Base-by-base conservation (phyloP, 306 rosid genomes). In the Boehmeria nivea region DNA sequence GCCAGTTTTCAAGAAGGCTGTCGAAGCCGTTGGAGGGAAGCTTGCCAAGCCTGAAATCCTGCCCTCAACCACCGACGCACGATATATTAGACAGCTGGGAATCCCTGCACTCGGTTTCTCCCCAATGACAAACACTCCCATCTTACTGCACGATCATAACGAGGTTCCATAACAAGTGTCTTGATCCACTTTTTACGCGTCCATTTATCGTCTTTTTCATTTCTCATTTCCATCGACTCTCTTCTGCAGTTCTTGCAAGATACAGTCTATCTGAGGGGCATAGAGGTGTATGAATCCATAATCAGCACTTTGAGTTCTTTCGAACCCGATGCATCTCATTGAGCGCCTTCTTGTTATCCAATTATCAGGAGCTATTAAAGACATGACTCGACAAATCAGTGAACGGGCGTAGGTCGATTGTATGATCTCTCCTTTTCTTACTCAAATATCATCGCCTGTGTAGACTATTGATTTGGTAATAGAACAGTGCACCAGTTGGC, bases 81-180 rank as follows among this genome's bases (percentile, higher is more conserved):
- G 84, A 27, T 82, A 1, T 59, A 36, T 84, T 16, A 78, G 93
- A 75, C 87, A 81, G 59, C 75, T 67, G 64, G 96, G 93, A 39
- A 80, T 87, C 72, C 96, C 99, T 34, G 71, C 57, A 6, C 82
- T 87, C n/a, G 96, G 95, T 69, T 91, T 91, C 82, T 91, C 95
- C 25, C 96, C 99, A 21, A 84, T 87, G 95, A 57, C 40, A 44
- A 80, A 91, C 58, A 84, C 93, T 62, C 96, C 96, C n/a, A 67
- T 91, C 85, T 72, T 91, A 73, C 84, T 78, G 64, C 98, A 87
- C 65, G 96, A 91, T n/a, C 96, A 84, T 72, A 84, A 91, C 11
- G 99, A 91, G 95, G 95, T 86, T 54, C 40, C 36, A 60, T 36
- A 1, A 40, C 3, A 59, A 23, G 24, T 49, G 57, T 62, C 57